Evolutionary conservation across 2,329 filamentous ascomycete species (phyloP).

Genomic region (Mycosphaerella arachidis): DNA sequence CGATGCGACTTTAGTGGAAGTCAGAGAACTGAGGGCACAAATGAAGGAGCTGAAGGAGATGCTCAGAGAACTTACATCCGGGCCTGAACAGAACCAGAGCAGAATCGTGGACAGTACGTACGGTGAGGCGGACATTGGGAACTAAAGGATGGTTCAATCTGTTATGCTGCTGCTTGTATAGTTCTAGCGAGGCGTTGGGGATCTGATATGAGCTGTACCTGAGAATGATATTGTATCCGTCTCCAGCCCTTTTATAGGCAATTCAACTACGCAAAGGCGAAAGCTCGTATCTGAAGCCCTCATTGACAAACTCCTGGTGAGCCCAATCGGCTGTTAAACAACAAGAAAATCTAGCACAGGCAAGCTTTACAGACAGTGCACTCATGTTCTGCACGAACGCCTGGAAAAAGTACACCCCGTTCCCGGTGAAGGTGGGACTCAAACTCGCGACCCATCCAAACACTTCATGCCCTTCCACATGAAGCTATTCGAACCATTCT

Average conservation of each 20-base stretch:
- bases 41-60: constrained; percentile 44
- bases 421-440: no score
- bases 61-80: constrained; percentile 23
- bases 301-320: no score
- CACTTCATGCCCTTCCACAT: no score
- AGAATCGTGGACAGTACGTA: constrained; percentile 1
- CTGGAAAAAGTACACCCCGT: no score
- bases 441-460: no score
- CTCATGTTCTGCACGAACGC: no score
- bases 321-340: no score
- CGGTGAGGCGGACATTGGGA: not conserved
- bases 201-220: not conserved
- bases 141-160: not conserved
- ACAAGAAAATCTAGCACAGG: no score
- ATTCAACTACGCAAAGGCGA: no score
- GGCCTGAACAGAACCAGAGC: constrained; percentile 6
- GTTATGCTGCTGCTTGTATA: not conserved
- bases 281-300: no score
- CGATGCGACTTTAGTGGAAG: constrained; percentile 69
- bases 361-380: no score
- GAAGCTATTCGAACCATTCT: no score
- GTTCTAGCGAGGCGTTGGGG: not conserved
- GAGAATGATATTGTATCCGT: not conserved
- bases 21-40: constrained; percentile 42
- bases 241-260: not conserved